These are phyloP conservation scores for Medakamo hakoo DNA, from an alignment of 139 green algal genomes.

Conservation along the genomic window DNA sequence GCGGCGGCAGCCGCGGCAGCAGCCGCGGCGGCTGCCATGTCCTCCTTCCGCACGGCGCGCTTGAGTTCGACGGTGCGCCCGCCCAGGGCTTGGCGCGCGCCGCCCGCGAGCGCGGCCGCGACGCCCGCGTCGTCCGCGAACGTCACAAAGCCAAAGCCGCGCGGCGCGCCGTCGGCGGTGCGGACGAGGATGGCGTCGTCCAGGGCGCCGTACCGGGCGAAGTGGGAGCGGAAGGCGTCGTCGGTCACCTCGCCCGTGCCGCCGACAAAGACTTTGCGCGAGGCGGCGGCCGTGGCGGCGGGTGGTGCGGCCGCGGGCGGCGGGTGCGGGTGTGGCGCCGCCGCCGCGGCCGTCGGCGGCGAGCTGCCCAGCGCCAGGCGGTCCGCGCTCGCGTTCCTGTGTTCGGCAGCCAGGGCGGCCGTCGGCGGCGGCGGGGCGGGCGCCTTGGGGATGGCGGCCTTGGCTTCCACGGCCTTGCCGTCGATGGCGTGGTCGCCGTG, in stretches of 20 bases:
- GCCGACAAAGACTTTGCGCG: slow-evolving; percentile 38
- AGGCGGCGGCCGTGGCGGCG: background rate
- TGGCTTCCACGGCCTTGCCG: slow-evolving; percentile 40
- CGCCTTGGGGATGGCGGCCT: slow-evolving; percentile 49
- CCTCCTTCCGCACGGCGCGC: background rate
- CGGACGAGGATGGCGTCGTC: slow-evolving; percentile 25
- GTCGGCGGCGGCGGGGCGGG: slow-evolving; percentile 4
- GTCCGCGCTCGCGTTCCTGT: background rate
- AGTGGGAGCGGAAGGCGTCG: slow-evolving; percentile 50
- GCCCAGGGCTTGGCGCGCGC: background rate
- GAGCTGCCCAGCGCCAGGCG: slow-evolving; percentile 12
- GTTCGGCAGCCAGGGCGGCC: too few relatives aligned
- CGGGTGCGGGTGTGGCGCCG: background rate
- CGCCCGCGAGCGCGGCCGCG: background rate
- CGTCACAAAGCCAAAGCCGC: slow-evolving; percentile 76
- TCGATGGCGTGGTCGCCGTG: slow-evolving; percentile 43
- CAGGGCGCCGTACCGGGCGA: slow-evolving; percentile 48
- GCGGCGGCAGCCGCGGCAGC: background rate
- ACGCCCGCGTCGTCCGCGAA: slow-evolving; percentile 30
- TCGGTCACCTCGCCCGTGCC: slow-evolving; percentile 56
- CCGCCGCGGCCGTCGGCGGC: slow-evolving; percentile 42
- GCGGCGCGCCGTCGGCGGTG: slow-evolving; percentile 36
- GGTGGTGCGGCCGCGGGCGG: background rate
- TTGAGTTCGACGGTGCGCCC: background rate
- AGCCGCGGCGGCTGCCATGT: background rate